A percentile compares a stretch with the other conserved stretches of the same genome.
Conservation (phyloP, 148 eudicot species). For the Fallopia convolvulus region DNA sequence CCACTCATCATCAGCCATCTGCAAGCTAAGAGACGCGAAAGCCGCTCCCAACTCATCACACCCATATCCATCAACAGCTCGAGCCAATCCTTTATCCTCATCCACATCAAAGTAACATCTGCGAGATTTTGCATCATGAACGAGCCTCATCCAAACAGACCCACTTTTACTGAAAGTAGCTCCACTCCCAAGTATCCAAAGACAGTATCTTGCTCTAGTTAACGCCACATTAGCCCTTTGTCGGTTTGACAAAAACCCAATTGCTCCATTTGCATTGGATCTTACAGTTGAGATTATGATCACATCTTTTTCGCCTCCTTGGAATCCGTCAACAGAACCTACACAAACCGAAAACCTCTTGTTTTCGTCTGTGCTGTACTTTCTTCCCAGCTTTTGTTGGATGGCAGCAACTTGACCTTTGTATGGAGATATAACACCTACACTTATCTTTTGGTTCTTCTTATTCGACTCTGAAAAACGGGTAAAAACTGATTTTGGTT, state of each 20-base stretch:
- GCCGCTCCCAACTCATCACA: background rate
- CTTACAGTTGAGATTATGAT: constrained; percentile 54
- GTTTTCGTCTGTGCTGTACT: constrained; percentile 15
- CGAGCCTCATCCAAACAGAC: constrained; percentile 32
- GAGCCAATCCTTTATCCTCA: constrained; percentile 10
- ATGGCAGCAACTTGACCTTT: constrained; percentile 46
- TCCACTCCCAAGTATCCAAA: constrained; percentile 56
- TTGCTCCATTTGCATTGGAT: constrained; percentile 20
- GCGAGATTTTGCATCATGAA: constrained; percentile 39
- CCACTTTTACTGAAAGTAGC: constrained; percentile 20
- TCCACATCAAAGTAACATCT: constrained; percentile 34
- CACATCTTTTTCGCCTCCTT: constrained; percentile 52
- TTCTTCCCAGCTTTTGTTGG: constrained; percentile 21
- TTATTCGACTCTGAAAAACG: background rate
- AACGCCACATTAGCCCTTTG: constrained; percentile 32
- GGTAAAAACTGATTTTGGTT: background rate
- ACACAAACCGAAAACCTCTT: constrained; percentile 28
- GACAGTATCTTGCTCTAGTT: constrained; percentile 56
- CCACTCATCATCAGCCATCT: background rate
- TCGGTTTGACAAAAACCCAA: constrained; percentile 28
- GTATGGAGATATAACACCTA: constrained; percentile 46
- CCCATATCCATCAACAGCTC: background rate
- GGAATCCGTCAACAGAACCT: constrained; percentile 42
- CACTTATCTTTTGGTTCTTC: constrained; percentile 21
- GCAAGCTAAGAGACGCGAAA: background rate